Percentiles rank a stretch among this genome's conserved stretches.
phyloP scores from a whole-genome alignment of 2,329 filamentous ascomycete species.

The Thielaviopsis musarum region DNA sequence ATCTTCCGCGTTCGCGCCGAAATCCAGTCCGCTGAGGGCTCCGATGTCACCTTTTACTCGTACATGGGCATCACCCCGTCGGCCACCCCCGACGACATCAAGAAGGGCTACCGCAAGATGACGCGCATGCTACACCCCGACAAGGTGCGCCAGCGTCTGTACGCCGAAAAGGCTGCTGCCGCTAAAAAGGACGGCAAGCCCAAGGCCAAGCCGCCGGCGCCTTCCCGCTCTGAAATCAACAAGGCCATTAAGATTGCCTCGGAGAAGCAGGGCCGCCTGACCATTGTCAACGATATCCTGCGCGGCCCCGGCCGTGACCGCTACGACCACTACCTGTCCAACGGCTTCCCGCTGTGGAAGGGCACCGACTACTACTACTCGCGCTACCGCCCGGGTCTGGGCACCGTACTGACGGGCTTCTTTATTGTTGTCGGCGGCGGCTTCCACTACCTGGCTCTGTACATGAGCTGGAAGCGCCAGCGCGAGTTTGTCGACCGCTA shows the following conservation, averaged over 20 bases:
- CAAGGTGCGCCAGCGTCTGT: slow-evolving; percentile 78
- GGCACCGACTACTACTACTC: slow-evolving; percentile 97
- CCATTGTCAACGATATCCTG: slow-evolving; percentile 72
- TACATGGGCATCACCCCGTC: slow-evolving; percentile 62
- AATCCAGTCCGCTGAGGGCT: slow-evolving; percentile 57
- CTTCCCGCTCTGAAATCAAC: slow-evolving; percentile 57
- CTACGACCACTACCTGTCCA: slow-evolving; percentile 84
- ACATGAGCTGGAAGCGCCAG: slow-evolving; percentile 79
- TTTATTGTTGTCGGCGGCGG: slow-evolving; percentile 71
- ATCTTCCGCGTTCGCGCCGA: slow-evolving; percentile 94
- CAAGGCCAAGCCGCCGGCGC: slow-evolving; percentile 49
- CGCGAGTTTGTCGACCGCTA: slow-evolving; percentile 83
- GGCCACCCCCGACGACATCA: slow-evolving; percentile 74
- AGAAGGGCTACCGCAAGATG: slow-evolving; percentile 84
- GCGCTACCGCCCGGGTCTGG: slow-evolving; percentile 78
- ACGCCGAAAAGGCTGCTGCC: slow-evolving; percentile 46
- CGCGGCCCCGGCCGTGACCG: slow-evolving; percentile 64
- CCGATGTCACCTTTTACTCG: slow-evolving; percentile 82
- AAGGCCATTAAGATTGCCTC: slow-evolving; percentile 65
- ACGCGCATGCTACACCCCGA: slow-evolving; percentile 76
- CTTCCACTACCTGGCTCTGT: slow-evolving; percentile 71
- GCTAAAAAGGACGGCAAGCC: slow-evolving; percentile 25
- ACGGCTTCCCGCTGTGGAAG: slow-evolving; percentile 93
- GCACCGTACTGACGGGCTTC: slow-evolving; percentile 64
- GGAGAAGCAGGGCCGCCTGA: slow-evolving; percentile 69